Evolutionary conservation across 352 stramenopile genomes (phyloP).

Genomic region (Phytopythium aichiense): DNA sequence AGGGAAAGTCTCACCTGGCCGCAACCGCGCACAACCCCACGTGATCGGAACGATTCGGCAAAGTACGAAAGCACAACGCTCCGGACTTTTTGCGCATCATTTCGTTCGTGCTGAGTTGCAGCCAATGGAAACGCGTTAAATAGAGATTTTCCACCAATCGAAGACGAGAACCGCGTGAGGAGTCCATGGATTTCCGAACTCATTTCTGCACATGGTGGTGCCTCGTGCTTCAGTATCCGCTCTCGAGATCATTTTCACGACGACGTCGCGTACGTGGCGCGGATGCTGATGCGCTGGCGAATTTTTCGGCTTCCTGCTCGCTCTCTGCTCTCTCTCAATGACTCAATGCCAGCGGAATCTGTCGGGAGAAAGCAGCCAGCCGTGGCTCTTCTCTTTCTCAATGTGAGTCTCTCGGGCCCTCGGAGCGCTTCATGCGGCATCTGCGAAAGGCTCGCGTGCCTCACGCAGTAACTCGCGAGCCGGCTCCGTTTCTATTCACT

Average conservation of each 20-base stretch:
- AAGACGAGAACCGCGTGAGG: background rate
- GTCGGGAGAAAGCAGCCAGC: background rate
- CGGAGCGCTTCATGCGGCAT: background rate
- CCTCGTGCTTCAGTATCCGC: background rate
- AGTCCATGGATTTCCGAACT: background rate
- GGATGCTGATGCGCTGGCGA: background rate
- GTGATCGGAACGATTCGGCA: background rate
- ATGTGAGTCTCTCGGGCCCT: background rate
- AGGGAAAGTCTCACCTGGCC: background rate
- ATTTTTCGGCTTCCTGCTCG: background rate
- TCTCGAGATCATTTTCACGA: background rate
- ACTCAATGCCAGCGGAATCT: background rate
- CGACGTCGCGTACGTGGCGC: background rate
- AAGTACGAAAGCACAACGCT: conserved; percentile 1
- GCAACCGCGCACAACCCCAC: background rate
- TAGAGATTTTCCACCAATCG: background rate
- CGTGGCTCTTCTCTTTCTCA: conserved; percentile 1
- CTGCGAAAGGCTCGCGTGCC: conserved; percentile 2
- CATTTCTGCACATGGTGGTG: background rate
- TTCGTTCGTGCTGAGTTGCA: background rate
- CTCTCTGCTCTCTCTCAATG: background rate
- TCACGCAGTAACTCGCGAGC: background rate
- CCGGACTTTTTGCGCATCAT: background rate
- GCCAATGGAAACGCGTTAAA: background rate
- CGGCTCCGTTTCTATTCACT: conserved; percentile 1